phyloP scores from a whole-genome alignment of 2,329 filamentous ascomycete genomes.

The Neospermospora avenae region DNA sequence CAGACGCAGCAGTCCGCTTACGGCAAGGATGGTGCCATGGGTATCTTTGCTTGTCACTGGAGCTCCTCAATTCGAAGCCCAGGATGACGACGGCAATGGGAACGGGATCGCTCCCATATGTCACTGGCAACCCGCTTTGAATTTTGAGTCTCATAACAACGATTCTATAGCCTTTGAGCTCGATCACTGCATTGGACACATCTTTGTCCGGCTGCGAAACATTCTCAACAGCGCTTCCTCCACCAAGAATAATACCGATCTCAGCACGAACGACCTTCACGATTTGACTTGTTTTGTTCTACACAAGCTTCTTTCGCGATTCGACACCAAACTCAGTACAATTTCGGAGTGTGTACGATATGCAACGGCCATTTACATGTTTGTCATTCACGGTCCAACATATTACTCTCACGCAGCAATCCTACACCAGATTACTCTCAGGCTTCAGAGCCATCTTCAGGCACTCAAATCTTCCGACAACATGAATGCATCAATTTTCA shows the following conservation, averaged over 20 bases:
- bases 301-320: slow-evolving; percentile 43
- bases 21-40: slow-evolving; percentile 34
- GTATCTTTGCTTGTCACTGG: slow-evolving; percentile 55
- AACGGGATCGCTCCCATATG: slow-evolving; percentile 47
- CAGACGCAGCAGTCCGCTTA: slow-evolving; percentile 23
- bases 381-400: slow-evolving; percentile 51
- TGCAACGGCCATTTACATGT: slow-evolving; percentile 48
- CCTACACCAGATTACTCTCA: slow-evolving; percentile 35
- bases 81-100: slow-evolving; percentile 47
- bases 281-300: slow-evolving; percentile 54
- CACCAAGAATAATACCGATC: slow-evolving; percentile 24
- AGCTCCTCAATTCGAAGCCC: slow-evolving; percentile 49
- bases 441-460: slow-evolving; percentile 36
- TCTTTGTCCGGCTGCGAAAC: slow-evolving; percentile 19
- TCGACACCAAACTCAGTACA: slow-evolving; percentile 18
- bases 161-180: slow-evolving; percentile 13
- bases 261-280: slow-evolving; percentile 46
- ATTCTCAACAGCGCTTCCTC: slow-evolving; percentile 37
- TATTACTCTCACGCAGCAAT: slow-evolving; percentile 52
- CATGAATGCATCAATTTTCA: slow-evolving; percentile 30
- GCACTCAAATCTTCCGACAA: slow-evolving; percentile 12
- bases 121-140: slow-evolving; percentile 42
- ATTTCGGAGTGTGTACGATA: slow-evolving; percentile 46
- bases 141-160: not conserved
- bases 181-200: slow-evolving; percentile 14